These are phyloP conservation scores for Gossypioides kirkii DNA, from an alignment of 345 rosid species.

Conservation along the genomic window DNA sequence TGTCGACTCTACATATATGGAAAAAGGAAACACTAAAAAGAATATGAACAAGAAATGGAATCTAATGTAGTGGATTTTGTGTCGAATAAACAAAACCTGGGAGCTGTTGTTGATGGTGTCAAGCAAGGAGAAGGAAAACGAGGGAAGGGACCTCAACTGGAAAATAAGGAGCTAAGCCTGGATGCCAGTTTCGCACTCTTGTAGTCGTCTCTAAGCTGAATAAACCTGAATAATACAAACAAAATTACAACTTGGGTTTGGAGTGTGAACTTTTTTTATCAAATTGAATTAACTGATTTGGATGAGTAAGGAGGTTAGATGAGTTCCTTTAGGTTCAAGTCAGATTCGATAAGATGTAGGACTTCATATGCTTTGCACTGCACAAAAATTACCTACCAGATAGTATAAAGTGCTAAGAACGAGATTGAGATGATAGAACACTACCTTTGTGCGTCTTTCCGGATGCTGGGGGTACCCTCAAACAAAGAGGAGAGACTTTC, in stretches of 20 bases:
- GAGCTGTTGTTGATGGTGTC: too few species aligned
- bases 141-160: conserved; percentile 19
- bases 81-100: background rate
- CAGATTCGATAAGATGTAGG: background rate
- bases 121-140: background rate
- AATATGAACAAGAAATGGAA: background rate
- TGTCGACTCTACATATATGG: background rate
- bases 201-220: conserved; percentile 92
- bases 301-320: too few species aligned
- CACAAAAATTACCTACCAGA: background rate
- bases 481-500: conserved; percentile 88
- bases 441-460: conserved; percentile 89
- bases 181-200: conserved; percentile 90
- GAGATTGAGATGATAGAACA: background rate
- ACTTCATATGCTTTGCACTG: background rate
- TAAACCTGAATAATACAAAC: conserved; percentile 50
- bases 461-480: conserved; percentile 93
- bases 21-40: background rate
- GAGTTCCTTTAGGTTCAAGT: too few species aligned
- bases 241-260: background rate
- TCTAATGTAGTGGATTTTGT: background rate
- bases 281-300: too few species aligned
- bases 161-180: conserved; percentile 74
- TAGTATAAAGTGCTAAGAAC: background rate
- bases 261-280: too few species aligned